Conservation (phyloP, 176 grass and related monocot species). For the Ananas comosus region DNA sequence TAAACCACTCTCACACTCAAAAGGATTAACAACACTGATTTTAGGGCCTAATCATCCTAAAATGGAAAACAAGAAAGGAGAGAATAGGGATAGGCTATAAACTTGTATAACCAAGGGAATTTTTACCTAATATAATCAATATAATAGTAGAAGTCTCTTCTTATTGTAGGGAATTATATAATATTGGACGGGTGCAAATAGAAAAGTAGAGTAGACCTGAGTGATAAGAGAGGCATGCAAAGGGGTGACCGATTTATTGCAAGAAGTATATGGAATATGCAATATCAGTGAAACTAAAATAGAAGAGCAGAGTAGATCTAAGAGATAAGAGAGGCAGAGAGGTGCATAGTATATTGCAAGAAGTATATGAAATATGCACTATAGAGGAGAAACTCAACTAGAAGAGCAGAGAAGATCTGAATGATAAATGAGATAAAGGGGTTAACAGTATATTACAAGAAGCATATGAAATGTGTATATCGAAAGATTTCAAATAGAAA, state of each 20-base stretch:
- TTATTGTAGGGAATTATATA: too few relatives aligned
- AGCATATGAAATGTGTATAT: too few relatives aligned
- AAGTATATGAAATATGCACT: not conserved
- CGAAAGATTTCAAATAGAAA: not conserved
- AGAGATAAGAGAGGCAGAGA: not conserved
- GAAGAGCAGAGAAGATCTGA: not conserved
- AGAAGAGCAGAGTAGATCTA: not conserved
- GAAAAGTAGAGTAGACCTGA: not conserved
- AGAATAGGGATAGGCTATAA: too few relatives aligned
- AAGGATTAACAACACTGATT: too few relatives aligned
- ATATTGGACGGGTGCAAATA: too few relatives aligned
- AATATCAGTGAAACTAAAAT: not conserved
- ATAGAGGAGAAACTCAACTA: not conserved
- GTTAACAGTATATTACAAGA: too few relatives aligned
- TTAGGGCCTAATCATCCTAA: too few relatives aligned
- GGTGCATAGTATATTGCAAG: not conserved
- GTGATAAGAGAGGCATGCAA: not conserved
- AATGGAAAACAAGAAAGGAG: too few relatives aligned
- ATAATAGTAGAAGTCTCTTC: not conserved
- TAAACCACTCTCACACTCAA: too few relatives aligned
- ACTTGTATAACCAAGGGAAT: too few relatives aligned
- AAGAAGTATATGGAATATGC: not conserved
- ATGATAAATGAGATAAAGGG: not conserved
- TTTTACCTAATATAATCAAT: not conserved
- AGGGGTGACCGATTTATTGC: not conserved